Conservation (phyloP, 2,329 filamentous ascomycete genomes). For the Fusarium sterilihyphosum region DNA sequence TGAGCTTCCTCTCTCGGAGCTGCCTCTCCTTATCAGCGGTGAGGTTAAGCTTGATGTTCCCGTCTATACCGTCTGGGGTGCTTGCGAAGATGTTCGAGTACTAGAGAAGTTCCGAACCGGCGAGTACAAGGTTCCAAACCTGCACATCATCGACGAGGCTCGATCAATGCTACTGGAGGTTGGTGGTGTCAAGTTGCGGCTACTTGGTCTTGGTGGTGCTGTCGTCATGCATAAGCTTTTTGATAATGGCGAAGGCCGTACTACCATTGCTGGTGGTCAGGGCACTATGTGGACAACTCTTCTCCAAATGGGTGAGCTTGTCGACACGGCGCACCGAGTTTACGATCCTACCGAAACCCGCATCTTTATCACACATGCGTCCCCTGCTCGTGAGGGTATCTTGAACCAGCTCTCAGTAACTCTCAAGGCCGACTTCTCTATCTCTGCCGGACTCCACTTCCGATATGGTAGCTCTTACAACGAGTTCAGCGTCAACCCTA, state of each 20-base stretch:
- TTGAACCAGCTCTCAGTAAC: slow-evolving; percentile 97
- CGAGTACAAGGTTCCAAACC: slow-evolving; percentile 97
- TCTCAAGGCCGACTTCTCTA: slow-evolving; percentile 96
- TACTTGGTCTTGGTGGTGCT: slow-evolving; percentile 92
- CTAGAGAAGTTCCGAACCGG: slow-evolving; percentile 96
- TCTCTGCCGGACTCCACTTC: slow-evolving; percentile 98
- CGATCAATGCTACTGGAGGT: slow-evolving; percentile 95
- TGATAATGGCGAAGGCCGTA: slow-evolving; percentile 96
- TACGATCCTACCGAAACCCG: slow-evolving; percentile 98
- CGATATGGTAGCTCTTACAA: slow-evolving; percentile 99
- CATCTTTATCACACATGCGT: slow-evolving; percentile 96
- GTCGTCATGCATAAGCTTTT: slow-evolving; percentile 99
- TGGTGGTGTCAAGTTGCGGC: slow-evolving; percentile 92
- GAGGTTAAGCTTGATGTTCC: slow-evolving; percentile 92
- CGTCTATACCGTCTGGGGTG: slow-evolving; percentile 98
- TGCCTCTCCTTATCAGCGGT: slow-evolving; percentile 87
- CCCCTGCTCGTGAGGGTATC: slow-evolving; percentile 93
- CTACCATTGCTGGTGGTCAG: slow-evolving; percentile 96
- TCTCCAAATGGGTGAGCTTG: slow-evolving; percentile 96
- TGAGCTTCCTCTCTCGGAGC: slow-evolving; percentile 90
- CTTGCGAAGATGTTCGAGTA: slow-evolving; percentile 97
- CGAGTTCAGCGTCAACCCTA: slow-evolving; percentile 99
- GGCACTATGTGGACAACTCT: slow-evolving; percentile 99
- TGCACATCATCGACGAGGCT: slow-evolving; percentile 98
- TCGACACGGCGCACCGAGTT: slow-evolving; percentile 97